Base-by-base conservation (phyloP, 805 yeast species). In the Starmerella riodocensis region DNA sequence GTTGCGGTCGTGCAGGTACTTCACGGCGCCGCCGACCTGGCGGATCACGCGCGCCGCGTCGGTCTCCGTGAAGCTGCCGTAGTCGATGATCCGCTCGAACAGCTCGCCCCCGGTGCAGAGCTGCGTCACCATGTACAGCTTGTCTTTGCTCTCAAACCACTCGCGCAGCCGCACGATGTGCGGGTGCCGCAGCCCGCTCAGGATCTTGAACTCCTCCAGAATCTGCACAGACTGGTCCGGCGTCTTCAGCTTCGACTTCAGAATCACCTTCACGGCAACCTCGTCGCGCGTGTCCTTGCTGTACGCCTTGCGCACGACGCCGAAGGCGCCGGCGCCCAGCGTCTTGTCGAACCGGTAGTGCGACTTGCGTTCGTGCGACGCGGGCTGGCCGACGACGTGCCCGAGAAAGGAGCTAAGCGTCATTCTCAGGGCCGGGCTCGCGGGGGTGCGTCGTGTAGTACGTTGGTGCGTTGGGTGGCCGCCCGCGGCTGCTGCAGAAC, bases 91-190 rank as follows among this genome's bases (percentile, higher is more conserved):
- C 39, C 96, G 65, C 46, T 86, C 95, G 55, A 88, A 88, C 42
- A 88, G 63, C 59, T 88, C 98, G 36, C 98, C 98, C 23, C 98
- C 98, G 2, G 85, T 78, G 19, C 96, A 96, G 54, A 88, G 65
- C 58, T 88, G 94, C 2, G 96, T 88, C 16, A 84, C 95, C 42
- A 88, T 78, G 56, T 83, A 88, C 60, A 82, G 85, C 63, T 88
- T 88, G 52, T 85, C 94, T 58, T 73, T 79, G 22, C 84, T 73
- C 63, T 88, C 96, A 57, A 88, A 88, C 88, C 94, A 88, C 57
- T 85, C 95, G 37, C 77, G 68, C 56, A 88, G 78, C 28, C 76
- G 74, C n/a, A 88, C 94, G 51, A 88, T 85, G 59, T 88, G 80
- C 1, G 85, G 85, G 58, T 86, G 94, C 36, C 70, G 57, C 43